Conservation (phyloP, 2,329 filamentous ascomycete species). For the Penicillium sclerotiorum region DNA sequence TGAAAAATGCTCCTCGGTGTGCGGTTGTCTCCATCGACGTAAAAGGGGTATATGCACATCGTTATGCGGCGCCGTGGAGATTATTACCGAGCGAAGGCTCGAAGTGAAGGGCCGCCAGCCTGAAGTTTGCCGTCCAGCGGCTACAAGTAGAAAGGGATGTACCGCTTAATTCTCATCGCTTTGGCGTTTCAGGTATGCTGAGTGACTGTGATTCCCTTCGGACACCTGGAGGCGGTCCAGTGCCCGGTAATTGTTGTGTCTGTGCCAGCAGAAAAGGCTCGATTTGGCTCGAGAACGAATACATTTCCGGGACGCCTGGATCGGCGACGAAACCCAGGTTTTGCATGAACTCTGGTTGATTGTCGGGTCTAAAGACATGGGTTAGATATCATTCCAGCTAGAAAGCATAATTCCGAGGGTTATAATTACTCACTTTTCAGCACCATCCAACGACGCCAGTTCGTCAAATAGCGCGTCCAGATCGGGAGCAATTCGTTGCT, state of each 20-base stretch:
- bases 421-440: conserved; percentile 44
- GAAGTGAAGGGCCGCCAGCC: neutral
- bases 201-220: conserved; percentile 26
- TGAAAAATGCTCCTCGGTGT: neutral
- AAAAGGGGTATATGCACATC: no score
- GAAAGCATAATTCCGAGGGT: no score
- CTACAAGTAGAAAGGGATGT: neutral
- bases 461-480: conserved; percentile 60
- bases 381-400: no score
- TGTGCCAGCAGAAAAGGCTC: conserved; percentile 38
- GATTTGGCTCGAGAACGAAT: conserved; percentile 37
- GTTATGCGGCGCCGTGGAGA: no score
- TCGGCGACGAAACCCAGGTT: conserved; percentile 41
- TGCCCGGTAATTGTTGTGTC: conserved; percentile 29
- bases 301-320: conserved; percentile 40
- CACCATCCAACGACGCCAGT: conserved; percentile 58
- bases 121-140: conserved; percentile 19
- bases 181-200: conserved; percentile 16
- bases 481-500: conserved; percentile 38
- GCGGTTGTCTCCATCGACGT: no score
- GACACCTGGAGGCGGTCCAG: conserved; percentile 17
- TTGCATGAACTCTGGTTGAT: conserved; percentile 43
- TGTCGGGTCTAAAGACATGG: conserved; percentile 30
- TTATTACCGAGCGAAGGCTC: neutral
- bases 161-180: conserved; percentile 13